Conservation (phyloP, 2,329 filamentous ascomycete species). For the Diaporthe citrichinensis region DNA sequence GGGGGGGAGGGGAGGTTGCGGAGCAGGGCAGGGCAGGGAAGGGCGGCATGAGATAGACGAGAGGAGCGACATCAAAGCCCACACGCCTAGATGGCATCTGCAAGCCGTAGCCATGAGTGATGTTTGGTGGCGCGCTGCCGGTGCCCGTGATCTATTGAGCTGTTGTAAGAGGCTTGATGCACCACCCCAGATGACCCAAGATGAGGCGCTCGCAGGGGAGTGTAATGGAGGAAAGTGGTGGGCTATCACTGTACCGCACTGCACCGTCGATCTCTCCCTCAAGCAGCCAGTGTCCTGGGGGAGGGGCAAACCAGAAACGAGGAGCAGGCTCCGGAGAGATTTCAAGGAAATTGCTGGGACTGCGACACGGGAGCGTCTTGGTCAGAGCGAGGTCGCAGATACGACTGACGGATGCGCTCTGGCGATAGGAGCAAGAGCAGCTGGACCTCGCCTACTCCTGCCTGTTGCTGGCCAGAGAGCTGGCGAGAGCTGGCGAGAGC, state of each 20-base stretch:
- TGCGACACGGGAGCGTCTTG: slow-evolving; percentile 26
- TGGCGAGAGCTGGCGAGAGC: neutral
- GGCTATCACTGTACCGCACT: neutral
- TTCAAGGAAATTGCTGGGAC: slow-evolving; percentile 27
- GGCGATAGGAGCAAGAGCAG: slow-evolving; percentile 9
- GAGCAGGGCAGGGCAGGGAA: slow-evolving; percentile 2
- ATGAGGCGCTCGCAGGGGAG: slow-evolving; percentile 37
- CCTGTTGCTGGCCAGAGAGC: neutral
- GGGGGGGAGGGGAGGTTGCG: slow-evolving; percentile 1
- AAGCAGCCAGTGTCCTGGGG: neutral
- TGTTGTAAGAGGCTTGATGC: slow-evolving; percentile 40
- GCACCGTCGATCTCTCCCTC: slow-evolving; percentile 21
- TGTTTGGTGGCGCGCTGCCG: slow-evolving; percentile 36
- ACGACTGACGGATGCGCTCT: slow-evolving; percentile 27
- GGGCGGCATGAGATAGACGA: slow-evolving; percentile 3
- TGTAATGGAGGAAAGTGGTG: slow-evolving; percentile 22
- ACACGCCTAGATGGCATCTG: slow-evolving; percentile 35
- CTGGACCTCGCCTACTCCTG: slow-evolving; percentile 28
- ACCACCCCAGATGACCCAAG: slow-evolving; percentile 36
- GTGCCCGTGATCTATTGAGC: slow-evolving; percentile 42
- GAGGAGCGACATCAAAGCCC: neutral
- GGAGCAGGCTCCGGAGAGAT: neutral
- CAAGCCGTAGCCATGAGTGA: slow-evolving; percentile 34
- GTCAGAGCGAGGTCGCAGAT: slow-evolving; percentile 32
- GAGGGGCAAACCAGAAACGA: neutral